Evolutionary conservation across 1,284 basidiomycete species (phyloP).

Genomic region (Moesziomyces parantarcticus): DNA sequence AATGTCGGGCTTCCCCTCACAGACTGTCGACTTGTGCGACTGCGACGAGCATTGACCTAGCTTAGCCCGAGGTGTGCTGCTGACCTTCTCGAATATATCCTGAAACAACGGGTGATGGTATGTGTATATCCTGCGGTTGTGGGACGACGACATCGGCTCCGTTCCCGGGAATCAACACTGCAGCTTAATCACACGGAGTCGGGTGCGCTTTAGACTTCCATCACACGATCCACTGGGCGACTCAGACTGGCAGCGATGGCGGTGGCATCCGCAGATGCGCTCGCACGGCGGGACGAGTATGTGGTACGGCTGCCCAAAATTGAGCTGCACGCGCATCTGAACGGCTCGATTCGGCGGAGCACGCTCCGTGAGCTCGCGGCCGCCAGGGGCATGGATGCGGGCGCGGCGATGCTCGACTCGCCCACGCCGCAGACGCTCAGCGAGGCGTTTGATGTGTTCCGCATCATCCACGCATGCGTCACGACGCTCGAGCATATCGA

Average conservation of each 20-base stretch:
- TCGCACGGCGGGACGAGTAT: background rate
- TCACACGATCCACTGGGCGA: background rate
- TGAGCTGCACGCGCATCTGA: constrained; percentile 53
- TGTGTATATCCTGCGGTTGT: too few relatives aligned
- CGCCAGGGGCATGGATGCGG: constrained; percentile 3
- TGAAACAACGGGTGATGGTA: too few relatives aligned
- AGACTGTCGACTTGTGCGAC: constrained; percentile 5
- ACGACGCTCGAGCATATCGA: constrained; percentile 19
- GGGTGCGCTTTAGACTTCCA: too few relatives aligned
- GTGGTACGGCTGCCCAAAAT: constrained; percentile 31
- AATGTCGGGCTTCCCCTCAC: too few relatives aligned
- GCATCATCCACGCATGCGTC: constrained; percentile 38
- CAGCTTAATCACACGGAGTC: too few relatives aligned
- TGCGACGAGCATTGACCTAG: background rate
- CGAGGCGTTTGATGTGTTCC: constrained; percentile 41
- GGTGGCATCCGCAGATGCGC: background rate
- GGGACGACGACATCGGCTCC: too few relatives aligned
- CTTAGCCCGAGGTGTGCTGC: too few relatives aligned
- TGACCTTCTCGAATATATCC: too few relatives aligned
- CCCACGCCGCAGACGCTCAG: constrained; percentile 26
- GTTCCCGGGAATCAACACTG: too few relatives aligned
- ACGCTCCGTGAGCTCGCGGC: constrained; percentile 32
- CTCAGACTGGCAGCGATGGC: background rate
- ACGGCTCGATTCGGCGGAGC: constrained; percentile 44
- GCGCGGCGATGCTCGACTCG: constrained; percentile 15